Conservation (phyloP, 352 stramenopile genomes). For the Globisporangium cystogenes region DNA sequence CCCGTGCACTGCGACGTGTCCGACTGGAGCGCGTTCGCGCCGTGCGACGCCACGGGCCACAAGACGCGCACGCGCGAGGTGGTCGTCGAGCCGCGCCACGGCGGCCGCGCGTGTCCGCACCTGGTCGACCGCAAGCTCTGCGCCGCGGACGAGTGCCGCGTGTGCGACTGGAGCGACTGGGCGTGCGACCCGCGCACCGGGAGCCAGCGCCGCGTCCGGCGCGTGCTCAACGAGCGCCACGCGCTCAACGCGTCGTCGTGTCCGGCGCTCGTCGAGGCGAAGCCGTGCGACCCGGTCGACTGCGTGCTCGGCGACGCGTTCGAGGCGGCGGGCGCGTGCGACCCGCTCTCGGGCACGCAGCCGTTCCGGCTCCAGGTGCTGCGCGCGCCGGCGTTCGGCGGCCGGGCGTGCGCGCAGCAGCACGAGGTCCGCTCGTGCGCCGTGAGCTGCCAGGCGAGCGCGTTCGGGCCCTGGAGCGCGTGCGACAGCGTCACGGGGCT, state of each 20-base stretch:
- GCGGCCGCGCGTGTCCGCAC: slow-evolving; percentile 15
- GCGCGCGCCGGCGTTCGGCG: slow-evolving; percentile 26
- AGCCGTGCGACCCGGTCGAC: slow-evolving; percentile 29
- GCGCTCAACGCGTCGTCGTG: slow-evolving; percentile 24
- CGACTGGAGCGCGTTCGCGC: slow-evolving; percentile 18
- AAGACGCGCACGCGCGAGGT: slow-evolving; percentile 23
- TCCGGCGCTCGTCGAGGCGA: slow-evolving; percentile 19
- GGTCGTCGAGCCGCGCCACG: slow-evolving; percentile 14
- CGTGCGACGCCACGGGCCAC: slow-evolving; percentile 19
- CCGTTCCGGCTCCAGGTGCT: slow-evolving; percentile 21
- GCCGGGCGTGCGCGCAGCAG: slow-evolving; percentile 18
- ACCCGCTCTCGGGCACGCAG: slow-evolving; percentile 20
- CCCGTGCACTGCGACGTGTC: slow-evolving; percentile 21
- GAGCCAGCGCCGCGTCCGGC: slow-evolving; percentile 27
- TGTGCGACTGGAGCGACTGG: slow-evolving; percentile 29
- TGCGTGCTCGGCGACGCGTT: slow-evolving; percentile 36
- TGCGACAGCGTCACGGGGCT: slow-evolving; percentile 26
- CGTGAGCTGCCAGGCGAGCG: slow-evolving; percentile 33
- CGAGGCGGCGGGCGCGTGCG: slow-evolving; percentile 17
- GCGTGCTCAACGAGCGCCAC: slow-evolving; percentile 21
- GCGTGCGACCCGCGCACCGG: slow-evolving; percentile 24
- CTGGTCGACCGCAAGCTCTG: slow-evolving; percentile 22
- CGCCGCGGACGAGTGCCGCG: slow-evolving; percentile 21
- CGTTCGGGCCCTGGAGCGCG: slow-evolving; percentile 29
- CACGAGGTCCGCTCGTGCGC: slow-evolving; percentile 24